Base-by-base conservation (phyloP, 495 filamentous ascomycete genomes). In the Penicillium canescens region DNA sequence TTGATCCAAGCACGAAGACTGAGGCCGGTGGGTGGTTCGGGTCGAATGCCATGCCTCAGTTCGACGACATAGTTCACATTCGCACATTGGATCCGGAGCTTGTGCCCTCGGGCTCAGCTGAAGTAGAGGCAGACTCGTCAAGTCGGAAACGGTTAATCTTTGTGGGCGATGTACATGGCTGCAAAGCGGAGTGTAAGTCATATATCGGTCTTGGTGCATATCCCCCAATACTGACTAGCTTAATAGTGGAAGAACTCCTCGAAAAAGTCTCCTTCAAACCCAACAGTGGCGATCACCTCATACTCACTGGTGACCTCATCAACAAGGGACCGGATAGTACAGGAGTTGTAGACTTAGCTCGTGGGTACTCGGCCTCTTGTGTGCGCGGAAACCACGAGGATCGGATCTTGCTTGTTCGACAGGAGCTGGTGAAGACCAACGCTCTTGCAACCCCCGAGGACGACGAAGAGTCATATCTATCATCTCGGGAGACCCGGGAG, bases 351-450 rank as follows among this genome's bases (percentile, higher is more conserved):
- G 82, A 90, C 50, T 70, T 91, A 13, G 89, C 86, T 10, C 85
- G 86, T 52, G 64, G 77, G 12, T 68, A 89, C 23, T 78, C 78
- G 13, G 93, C 93, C 3, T 86, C 85, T 28, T 89, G 82, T 51
- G 91, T 97, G 1, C 84, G 94, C 23, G 94, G 94, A 12, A 98
- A 98, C 71, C 92, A 97, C 69, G 94, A 98, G 63, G 91, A 98
- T 61, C 79, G 84, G 9, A 78, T 96, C 11, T 74, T 96, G 16
- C 73, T 82, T 5, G 64, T 79, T 11, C 70, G 79, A 12, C 72
- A 72, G 24, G 70, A 81, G 39, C 64, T 77, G 52, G 51, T 66
- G 34, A 55, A 58, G 31, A 37, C 64, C 0, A 56, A 62, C 7
- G 49, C 55, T 3, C 50, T 62, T 21, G 23, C 11, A 0, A 51